Base-by-base conservation (phyloP, 1,139 yeast species). In the Kodamaea derodonti region DNA sequence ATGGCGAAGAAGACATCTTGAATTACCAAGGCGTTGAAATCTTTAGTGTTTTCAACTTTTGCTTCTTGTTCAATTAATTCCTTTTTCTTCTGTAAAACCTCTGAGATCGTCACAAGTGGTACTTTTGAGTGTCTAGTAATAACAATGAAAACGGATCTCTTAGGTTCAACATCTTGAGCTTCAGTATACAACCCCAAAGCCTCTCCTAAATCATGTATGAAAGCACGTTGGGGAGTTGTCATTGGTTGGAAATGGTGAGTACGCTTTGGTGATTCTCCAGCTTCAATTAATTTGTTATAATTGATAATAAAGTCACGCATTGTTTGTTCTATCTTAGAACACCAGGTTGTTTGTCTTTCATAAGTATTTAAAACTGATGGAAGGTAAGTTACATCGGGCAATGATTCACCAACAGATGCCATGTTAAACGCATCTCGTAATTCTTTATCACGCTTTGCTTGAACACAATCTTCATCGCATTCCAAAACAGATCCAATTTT, bases 391-490 rank as follows among this genome's bases (percentile, higher is more conserved):
- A 55, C 40, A 27, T 46, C 51, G 20, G 44, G 41, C 30, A 47
- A 45, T 16, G 52, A 33, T 3, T 52, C 56, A 6, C 58, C 59
- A 14, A 56, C 25, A 3, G 37, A 27, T 14, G 37, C 56, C 29
- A 72, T 52, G 13, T 61, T 61, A 34, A 87, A 76, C 0, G 95
- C 95, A 18, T 71, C 75, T 35, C 80, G 77, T 34, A 88, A 62
- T 43, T 72, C 71, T 30, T 68, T 66, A 43, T 83, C 84, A 36
- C 95, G 69, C 42, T 74, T 70, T 11, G 68, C 65, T 33, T 72
- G 60, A 8, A 69, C 76, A 62, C 97, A 88, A n/a, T 72, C 74
- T 8, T 80, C 84, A 49, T 81, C 84, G 62, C 95, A 85, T 20
- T 65, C 72, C 29, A 81, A 45, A 1, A 49, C 43, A 2, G 58